phyloP scores from a whole-genome alignment of 345 rosid species.

The Populus tremula region DNA sequence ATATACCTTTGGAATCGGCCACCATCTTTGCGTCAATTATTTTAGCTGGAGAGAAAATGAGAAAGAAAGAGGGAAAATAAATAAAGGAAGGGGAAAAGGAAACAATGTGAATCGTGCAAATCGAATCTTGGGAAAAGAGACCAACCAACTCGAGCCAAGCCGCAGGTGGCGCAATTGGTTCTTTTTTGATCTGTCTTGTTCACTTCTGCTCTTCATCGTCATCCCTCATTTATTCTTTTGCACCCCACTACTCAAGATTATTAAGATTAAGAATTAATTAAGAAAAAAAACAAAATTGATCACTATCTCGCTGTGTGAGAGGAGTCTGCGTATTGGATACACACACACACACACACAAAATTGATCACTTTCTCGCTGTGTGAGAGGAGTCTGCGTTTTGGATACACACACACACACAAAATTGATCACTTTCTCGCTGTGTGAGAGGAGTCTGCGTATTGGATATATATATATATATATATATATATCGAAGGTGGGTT shows the following conservation, averaged over 20 bases:
- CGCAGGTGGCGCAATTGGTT: neutral
- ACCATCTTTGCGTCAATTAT: constrained; percentile 47
- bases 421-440: too few species aligned
- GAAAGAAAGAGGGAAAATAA: neutral
- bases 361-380: too few species aligned
- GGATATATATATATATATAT: too few species aligned
- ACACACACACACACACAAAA: too few species aligned
- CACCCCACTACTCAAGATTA: neutral
- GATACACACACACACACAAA: too few species aligned
- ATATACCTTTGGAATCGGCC: constrained; percentile 60
- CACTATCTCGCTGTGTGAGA: too few species aligned
- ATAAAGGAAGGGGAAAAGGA: neutral
- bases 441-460: too few species aligned
- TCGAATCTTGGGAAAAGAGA: constrained; percentile 20
- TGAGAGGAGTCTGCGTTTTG: too few species aligned
- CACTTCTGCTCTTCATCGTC: constrained; percentile 16
- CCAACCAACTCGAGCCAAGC: neutral
- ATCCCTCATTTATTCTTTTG: constrained; percentile 12
- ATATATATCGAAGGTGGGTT: too few species aligned
- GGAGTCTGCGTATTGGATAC: too few species aligned
- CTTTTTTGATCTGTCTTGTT: neutral
- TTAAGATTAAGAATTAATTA: too few species aligned
- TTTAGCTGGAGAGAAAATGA: neutral
- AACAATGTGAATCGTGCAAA: neutral
- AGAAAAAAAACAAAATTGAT: too few species aligned